Conservation (phyloP, 2,329 filamentous ascomycete species). For the Remersonia thermophila region DNA sequence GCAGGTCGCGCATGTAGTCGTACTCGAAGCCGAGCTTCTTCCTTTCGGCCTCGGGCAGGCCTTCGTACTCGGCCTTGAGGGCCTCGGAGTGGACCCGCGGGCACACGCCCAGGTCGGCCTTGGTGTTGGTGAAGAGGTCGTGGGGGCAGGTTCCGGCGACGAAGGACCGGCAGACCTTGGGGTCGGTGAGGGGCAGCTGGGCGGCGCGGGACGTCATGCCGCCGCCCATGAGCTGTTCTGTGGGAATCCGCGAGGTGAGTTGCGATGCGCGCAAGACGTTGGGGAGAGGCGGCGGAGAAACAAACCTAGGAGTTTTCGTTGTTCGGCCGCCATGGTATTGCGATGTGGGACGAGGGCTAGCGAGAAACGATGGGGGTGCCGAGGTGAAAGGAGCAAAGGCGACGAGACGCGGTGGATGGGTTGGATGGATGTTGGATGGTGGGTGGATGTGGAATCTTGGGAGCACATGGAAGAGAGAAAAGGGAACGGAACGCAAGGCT, state of each 20-base stretch:
- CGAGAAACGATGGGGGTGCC: not conserved
- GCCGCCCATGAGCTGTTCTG: slow-evolving; percentile 85
- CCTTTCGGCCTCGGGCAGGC: slow-evolving; percentile 56
- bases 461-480: no score
- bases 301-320: slow-evolving; percentile 81
- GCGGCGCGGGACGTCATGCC: slow-evolving; percentile 61
- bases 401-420: not conserved
- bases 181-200: slow-evolving; percentile 78
- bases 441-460: no score
- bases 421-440: slow-evolving; percentile 1
- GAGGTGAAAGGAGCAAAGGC: not conserved
- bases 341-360: not conserved
- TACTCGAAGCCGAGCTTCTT: slow-evolving; percentile 82
- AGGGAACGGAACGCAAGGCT: no score
- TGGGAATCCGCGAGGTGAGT: slow-evolving; percentile 2
- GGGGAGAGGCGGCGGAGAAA: no score
- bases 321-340: slow-evolving; percentile 78
- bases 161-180: slow-evolving; percentile 90
- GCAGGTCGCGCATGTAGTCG: slow-evolving; percentile 91
- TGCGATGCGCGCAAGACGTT: not conserved
- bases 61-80: slow-evolving; percentile 80
- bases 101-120: slow-evolving; percentile 88
- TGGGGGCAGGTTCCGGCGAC: slow-evolving; percentile 90
- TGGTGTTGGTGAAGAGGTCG: slow-evolving; percentile 98
- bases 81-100: slow-evolving; percentile 79